Percentiles rank a stretch among this genome's conserved stretches.
These are phyloP conservation scores for Colletotrichum sp. DNA, from an alignment of 2,329 filamentous ascomycete genomes.

Conservation along the genomic window DNA sequence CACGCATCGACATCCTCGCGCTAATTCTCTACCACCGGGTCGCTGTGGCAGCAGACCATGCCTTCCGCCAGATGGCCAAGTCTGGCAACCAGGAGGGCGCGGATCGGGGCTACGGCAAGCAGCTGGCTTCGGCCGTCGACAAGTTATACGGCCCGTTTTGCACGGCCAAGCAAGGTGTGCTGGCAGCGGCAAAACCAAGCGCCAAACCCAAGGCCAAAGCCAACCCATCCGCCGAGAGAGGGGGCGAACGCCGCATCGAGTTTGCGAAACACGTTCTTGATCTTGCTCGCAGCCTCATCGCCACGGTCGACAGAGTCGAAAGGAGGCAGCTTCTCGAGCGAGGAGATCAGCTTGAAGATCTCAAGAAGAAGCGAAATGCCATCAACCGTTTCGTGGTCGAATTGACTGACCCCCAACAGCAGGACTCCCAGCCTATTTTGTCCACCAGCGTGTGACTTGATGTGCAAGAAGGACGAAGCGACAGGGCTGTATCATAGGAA, in stretches of 20 bases:
- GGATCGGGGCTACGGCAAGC: slow-evolving; percentile 51
- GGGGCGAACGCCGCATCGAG: slow-evolving; percentile 31
- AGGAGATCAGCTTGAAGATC: slow-evolving; percentile 32
- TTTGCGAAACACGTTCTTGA: slow-evolving; percentile 45
- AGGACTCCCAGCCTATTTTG: neutral
- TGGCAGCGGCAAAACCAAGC: slow-evolving; percentile 23
- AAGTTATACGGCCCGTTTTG: slow-evolving; percentile 56
- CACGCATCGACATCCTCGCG: slow-evolving; percentile 49
- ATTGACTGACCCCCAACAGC: slow-evolving; percentile 17
- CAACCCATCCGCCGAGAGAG: neutral
- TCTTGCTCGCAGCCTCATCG: slow-evolving; percentile 50
- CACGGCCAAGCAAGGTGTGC: slow-evolving; percentile 38
- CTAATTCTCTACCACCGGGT: slow-evolving; percentile 63
- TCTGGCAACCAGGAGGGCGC: slow-evolving; percentile 35
- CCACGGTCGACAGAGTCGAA: slow-evolving; percentile 48
- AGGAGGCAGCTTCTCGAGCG: slow-evolving; percentile 43
- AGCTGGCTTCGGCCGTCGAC: slow-evolving; percentile 55
- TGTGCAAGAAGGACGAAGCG: neutral
- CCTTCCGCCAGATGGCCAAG: slow-evolving; percentile 37
- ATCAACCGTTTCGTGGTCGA: slow-evolving; percentile 32
- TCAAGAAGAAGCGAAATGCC: slow-evolving; percentile 34
- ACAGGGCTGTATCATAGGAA: neutral
- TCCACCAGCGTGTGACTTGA: neutral
- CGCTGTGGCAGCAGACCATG: slow-evolving; percentile 52
- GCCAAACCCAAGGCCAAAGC: slow-evolving; percentile 4